Evolutionary conservation across 768 basidiomycete genomes (phyloP).

Genomic region (Kwoniella bestiolae): DNA sequence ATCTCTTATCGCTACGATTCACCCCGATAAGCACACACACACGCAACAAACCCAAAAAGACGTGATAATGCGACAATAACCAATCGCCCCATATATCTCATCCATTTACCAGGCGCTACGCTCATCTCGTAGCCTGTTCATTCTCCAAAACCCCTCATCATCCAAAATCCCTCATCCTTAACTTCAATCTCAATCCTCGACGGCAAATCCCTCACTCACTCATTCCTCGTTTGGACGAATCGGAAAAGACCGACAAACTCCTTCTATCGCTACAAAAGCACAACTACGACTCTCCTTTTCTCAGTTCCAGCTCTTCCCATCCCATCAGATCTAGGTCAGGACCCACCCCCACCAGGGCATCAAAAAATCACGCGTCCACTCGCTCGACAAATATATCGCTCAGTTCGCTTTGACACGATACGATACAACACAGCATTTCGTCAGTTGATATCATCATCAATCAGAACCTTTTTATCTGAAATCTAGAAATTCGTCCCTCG

Average conservation of each 20-base stretch:
- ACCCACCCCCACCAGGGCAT: not conserved
- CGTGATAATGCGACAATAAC: slow-evolving; percentile 16
- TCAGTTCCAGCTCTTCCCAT: not conserved
- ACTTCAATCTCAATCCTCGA: not conserved
- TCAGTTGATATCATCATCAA: not conserved
- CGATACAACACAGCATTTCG: slow-evolving; percentile 7
- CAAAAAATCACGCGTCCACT: not conserved
- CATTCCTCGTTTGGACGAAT: not conserved
- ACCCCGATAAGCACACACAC: not conserved
- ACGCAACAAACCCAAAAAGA: not conserved
- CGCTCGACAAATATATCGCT: not conserved
- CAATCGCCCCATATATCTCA: not conserved
- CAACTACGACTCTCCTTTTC: not conserved
- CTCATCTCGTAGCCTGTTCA: slow-evolving; percentile 5
- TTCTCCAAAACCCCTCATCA: not conserved
- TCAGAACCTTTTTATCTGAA: not conserved
- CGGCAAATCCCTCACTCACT: not conserved
- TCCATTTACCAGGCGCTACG: slow-evolving; percentile 3
- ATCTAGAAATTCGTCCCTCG: not conserved
- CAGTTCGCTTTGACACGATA: not conserved
- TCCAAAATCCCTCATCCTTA: not conserved
- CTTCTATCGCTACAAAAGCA: too few relatives aligned
- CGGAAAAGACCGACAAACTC: not conserved
- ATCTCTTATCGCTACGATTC: slow-evolving; percentile 5
- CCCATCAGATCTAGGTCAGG: not conserved